Evolutionary conservation across 2,329 filamentous ascomycete species (phyloP), one percentile per base, ranked within the genome.

Genomic region (Colletotrichum sp.): DNA sequence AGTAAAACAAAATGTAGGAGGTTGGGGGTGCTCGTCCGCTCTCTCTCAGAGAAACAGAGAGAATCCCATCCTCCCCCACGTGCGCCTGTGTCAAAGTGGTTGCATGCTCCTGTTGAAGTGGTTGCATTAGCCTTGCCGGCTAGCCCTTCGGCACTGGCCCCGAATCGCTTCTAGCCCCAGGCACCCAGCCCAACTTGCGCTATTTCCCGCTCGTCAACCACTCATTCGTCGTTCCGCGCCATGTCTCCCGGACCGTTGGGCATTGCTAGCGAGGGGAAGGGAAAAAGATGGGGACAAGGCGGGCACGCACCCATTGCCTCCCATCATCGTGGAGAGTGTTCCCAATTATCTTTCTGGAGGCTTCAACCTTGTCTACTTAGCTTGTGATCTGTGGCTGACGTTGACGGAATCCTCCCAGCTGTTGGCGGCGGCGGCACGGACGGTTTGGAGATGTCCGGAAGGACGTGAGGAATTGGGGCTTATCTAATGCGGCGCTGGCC

Each of bases 361-460:
- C 55, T 58, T 26, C 24, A 58, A 58, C 32, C 61, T 48, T 24
- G 30, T 32, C 48, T 43, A n/a, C 16, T 16, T 64, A 38, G 66
- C 58, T 70, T 65, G 58, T 70, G 71, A 73, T 70, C 34, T 65
- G 73, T 75, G 65, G 73, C 73, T 75, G 70, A 69, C 73, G 58
- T 73, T 52, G 68, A 70, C 69, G 64, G 70, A 32, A 38, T 70
- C 26, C 15, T 26, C 55, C 64, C 21, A 66, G 38, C 43, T 52
- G 43, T 52, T 52, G 43, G 43, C 43, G 43, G 43, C 32, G 15
- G 43, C 32, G 15, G 65, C 73, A 75, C 73, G 73, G 73, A 73
- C 73, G 73, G 62, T 73, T 73, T 75, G 73, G 73, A 75, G 73
- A 75, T 75, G 73, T 75, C 73, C 73, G 73, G 64, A 64, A 75